Evolutionary conservation across 441 rosid species (phyloP), one percentile per base, ranked within the genome.

Genomic region (Flueggea neowawraea): DNA sequence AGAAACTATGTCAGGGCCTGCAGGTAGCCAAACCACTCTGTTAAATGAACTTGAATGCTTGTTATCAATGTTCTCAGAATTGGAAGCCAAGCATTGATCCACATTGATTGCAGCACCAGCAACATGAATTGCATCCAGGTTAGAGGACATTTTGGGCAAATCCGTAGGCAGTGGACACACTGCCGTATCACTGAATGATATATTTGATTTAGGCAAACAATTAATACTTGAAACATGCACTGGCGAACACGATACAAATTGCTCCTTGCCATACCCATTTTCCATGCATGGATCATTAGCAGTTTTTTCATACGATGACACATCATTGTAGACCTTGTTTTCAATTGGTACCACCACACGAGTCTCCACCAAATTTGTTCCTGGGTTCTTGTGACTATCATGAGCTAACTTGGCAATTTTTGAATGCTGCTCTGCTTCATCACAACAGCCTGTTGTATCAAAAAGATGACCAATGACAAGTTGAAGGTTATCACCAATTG

Each of bases 401-500:
- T 32, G 15, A 57, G 54, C 62, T 5, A 63, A 63, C 55, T 58
- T 61, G 15, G 65, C 61, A 47, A 65, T 58, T 62, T 66, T 69
- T 50, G 41, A 9, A 49, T 31, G 39, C 44, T 51, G 65, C 65
- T 55, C 49, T 10, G 31, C 47, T 54, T 61, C 78, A 52, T 65
- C 55, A 12, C 67, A 54, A 65, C 66, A 63, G 45, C 53, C 78
- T 47, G 43, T 52, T 31, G 58, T 73, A 17, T 22, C 28, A 16
- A 71, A 61, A 65, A 80, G 47, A 62, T 70, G 69, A 60, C 69
- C 55, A 31, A 75, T 43, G 12, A 71, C 52, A 65, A 85, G 49
- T 70, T 59, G 60, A 36, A 76, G 59, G 58, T 81, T 80, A 45
- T 84, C 84, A 61, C 33, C 54, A 56, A 87, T 70, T 70, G 78